These are phyloP conservation scores for Phaeosphaeria sp. DNA, from an alignment of 2,329 filamentous ascomycete species.

Conservation along the genomic window DNA sequence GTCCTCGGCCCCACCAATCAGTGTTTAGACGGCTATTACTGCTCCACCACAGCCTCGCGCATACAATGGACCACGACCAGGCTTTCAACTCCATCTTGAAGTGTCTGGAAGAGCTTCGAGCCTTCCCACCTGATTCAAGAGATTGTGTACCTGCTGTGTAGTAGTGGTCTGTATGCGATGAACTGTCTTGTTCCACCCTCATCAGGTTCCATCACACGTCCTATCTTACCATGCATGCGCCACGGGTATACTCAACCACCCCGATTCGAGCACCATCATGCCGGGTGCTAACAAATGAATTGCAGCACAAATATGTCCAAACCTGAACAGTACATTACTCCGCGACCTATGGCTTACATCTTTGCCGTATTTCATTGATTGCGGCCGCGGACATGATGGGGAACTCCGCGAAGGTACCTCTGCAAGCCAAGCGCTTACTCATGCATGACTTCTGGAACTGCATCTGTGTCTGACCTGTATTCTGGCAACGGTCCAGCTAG, in stretches of 20 bases:
- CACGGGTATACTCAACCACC: too few relatives aligned
- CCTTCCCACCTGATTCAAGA: too few relatives aligned
- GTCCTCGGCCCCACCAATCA: background rate
- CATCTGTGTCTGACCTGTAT: background rate
- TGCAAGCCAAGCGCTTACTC: background rate
- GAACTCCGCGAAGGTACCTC: background rate
- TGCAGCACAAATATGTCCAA: too few relatives aligned
- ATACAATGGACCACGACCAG: background rate
- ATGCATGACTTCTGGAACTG: background rate
- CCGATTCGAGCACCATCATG: too few relatives aligned
- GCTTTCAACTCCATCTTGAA: background rate
- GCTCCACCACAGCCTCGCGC: background rate
- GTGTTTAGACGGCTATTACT: too few relatives aligned
- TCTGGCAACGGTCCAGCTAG: background rate
- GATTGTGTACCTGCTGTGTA: background rate
- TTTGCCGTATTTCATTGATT: background rate
- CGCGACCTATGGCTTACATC: too few relatives aligned
- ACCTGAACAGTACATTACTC: too few relatives aligned
- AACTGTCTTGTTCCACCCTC: background rate
- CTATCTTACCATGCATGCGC: too few relatives aligned
- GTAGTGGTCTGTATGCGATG: background rate
- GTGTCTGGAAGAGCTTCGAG: too few relatives aligned
- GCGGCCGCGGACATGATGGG: constrained; percentile 2
- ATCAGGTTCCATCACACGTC: background rate
- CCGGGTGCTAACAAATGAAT: too few relatives aligned